Evolutionary conservation across 2,329 filamentous ascomycete genomes (phyloP).

Genomic region (Pyrenophora tritici-repentis): DNA sequence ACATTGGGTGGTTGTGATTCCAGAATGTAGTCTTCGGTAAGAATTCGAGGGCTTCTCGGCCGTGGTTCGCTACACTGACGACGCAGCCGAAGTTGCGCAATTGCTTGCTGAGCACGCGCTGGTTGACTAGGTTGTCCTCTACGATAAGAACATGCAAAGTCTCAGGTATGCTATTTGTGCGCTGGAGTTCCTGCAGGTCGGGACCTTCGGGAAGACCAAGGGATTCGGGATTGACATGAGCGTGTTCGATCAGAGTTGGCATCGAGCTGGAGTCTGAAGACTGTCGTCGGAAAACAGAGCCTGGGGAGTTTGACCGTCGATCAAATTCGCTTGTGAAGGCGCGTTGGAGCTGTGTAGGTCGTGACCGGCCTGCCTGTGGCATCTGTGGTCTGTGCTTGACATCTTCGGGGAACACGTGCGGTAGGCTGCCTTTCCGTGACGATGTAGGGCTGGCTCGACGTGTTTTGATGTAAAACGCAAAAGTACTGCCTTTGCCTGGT

Average conservation of each 20-base stretch:
- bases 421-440: conserved; percentile 22
- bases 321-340: neutral
- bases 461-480: conserved; percentile 41
- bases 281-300: neutral
- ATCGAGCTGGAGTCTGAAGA: neutral
- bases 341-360: conserved; percentile 6
- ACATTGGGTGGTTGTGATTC: conserved; percentile 16
- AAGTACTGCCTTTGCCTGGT: conserved; percentile 34
- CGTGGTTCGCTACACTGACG: conserved; percentile 48
- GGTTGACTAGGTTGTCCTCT: conserved; percentile 50
- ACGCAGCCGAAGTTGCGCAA: conserved; percentile 44
- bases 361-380: conserved; percentile 6
- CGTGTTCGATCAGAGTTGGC: neutral
- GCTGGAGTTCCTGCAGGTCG: conserved; percentile 12
- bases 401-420: conserved; percentile 27
- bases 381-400: conserved; percentile 22
- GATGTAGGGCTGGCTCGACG: conserved; percentile 17
- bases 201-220: conserved; percentile 12
- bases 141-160: conserved; percentile 39
- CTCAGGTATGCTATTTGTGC: conserved; percentile 11
- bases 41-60: conserved; percentile 45
- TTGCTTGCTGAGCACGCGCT: conserved; percentile 49
- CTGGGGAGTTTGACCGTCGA: neutral
- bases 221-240: conserved; percentile 3
- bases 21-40: conserved; percentile 35